Evolutionary conservation across 192 early-diverging fungal species (phyloP).

Genomic region (Gryganskiella cystojenkinii): DNA sequence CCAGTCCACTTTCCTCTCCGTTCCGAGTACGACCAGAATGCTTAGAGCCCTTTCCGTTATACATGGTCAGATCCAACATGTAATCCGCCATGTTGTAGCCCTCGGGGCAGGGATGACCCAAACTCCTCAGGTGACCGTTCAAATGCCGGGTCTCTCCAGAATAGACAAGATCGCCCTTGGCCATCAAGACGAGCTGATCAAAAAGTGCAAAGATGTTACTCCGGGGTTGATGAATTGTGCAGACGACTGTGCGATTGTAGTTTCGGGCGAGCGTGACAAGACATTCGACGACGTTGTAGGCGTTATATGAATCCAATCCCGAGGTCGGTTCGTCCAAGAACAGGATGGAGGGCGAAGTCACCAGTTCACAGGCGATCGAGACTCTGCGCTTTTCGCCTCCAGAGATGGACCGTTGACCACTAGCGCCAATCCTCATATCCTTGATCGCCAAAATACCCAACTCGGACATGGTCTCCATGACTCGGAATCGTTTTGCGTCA

Average conservation of each 20-base stretch:
- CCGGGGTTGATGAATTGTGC: conserved; percentile 96
- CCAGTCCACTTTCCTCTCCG: background rate
- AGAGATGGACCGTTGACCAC: conserved; percentile 78
- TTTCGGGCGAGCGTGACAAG: conserved; percentile 75
- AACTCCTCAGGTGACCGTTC: conserved; percentile 76
- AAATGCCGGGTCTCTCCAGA: conserved; percentile 76
- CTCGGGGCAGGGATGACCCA: conserved; percentile 86
- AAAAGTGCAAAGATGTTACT: conserved; percentile 92
- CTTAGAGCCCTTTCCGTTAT: conserved; percentile 42
- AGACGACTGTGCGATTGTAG: conserved; percentile 81
- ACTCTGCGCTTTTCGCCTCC: conserved; percentile 96
- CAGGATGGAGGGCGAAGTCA: conserved; percentile 91
- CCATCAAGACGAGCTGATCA: conserved; percentile 88
- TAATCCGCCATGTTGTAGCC: conserved; percentile 95
- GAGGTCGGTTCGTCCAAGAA: conserved; percentile 89
- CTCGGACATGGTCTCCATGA: conserved; percentile 85
- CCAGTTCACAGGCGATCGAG: conserved; percentile 92
- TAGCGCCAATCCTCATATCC: conserved; percentile 80
- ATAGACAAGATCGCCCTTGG: conserved; percentile 84
- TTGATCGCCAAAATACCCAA: conserved; percentile 87
- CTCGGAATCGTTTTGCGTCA: conserved; percentile 74
- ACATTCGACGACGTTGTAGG: conserved; percentile 94
- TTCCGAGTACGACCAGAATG: conserved; percentile 7
- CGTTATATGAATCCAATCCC: conserved; percentile 92
- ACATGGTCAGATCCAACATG: conserved; percentile 77